Base-by-base conservation (phyloP, 208 protist species). In the Acanthamoeba royreba region DNA sequence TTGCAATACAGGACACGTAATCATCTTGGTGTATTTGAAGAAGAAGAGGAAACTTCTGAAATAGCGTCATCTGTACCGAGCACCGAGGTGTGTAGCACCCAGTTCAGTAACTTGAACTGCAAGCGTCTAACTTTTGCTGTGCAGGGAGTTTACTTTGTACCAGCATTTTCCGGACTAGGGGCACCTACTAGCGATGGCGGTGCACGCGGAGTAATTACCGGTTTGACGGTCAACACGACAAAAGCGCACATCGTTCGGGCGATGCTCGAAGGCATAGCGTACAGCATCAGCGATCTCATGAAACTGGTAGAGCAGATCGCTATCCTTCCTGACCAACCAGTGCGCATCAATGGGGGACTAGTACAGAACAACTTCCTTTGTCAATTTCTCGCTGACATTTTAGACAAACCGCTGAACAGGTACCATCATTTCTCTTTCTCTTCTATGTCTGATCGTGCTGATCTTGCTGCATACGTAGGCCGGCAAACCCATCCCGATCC, bases 161-260 rank as follows among this genome's bases (percentile, higher is more conserved):
- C 92, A 0, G 92, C 94, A 0, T 92, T 96, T 28, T 94, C 69
- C 28, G 94, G 94, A 11, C 85, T 94, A 4, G 49, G 86, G 25
- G 83, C 74, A 13, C 94, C 94, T 40, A 72, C 83, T 22, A 87
- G 87, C 40, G 99, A 99, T 94, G 98, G 42, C 94, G 97, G 22
- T 4, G 94, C 94, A 17, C 63, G 85, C 47, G 94, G 94, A 1
- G 11, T 93, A 0, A 92, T 96, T 58, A 74, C 92, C 63, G 94
- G 94, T 25, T 52, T 96, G 52, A 89, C 77, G 25, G 77, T 63
- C 5, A 93, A 72, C 0, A 94, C 94, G 1, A 93, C 33, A 9
- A 58, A 61, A 42, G 92, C 81, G 22, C 94, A 96, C 55, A 94
- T 96, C 4, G 74, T 96, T 0, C 31, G 94, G n/a, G 94, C 94